phyloP scores from a whole-genome alignment of 305 asterid genomes.

The Stenogyne calaminthoides region DNA sequence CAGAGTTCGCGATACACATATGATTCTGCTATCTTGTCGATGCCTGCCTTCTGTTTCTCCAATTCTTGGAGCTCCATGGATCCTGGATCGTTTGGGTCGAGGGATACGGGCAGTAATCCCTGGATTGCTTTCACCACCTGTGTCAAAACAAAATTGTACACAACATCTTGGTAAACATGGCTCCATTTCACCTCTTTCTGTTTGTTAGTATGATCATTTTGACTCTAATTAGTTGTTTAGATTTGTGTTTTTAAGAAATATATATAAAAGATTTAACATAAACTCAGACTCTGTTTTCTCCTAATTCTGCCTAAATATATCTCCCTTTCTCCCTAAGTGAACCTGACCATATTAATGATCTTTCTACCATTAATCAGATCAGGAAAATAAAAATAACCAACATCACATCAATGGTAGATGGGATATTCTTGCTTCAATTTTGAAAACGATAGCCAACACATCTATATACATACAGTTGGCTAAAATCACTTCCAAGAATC shows the following conservation, averaged over 20 bases:
- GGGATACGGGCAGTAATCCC: slow-evolving; percentile 51
- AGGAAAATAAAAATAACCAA: background rate
- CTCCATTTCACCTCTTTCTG: slow-evolving; percentile 42
- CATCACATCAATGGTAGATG: slow-evolving; percentile 5
- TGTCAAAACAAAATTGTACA: slow-evolving; percentile 43
- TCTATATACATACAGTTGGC: background rate
- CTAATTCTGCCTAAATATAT: background rate
- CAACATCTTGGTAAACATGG: slow-evolving; percentile 52
- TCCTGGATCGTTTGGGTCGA: slow-evolving; percentile 44
- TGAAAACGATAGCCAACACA: background rate
- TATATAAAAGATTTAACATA: slow-evolving; percentile 14
- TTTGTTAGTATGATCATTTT: slow-evolving; percentile 7
- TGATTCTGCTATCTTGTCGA: slow-evolving; percentile 61
- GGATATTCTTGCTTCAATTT: background rate
- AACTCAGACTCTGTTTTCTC: background rate
- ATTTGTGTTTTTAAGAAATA: background rate
- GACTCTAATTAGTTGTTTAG: background rate
- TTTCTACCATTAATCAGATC: background rate
- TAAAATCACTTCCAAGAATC: background rate
- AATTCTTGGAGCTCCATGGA: slow-evolving; percentile 58
- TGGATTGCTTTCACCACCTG: slow-evolving; percentile 78
- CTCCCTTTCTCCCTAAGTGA: background rate
- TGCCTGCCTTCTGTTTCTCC: slow-evolving; percentile 63
- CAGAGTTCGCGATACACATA: slow-evolving; percentile 67
- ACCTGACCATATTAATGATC: background rate